Conservation (phyloP, 2,329 filamentous ascomycete genomes). For the Nemania sp. region DNA sequence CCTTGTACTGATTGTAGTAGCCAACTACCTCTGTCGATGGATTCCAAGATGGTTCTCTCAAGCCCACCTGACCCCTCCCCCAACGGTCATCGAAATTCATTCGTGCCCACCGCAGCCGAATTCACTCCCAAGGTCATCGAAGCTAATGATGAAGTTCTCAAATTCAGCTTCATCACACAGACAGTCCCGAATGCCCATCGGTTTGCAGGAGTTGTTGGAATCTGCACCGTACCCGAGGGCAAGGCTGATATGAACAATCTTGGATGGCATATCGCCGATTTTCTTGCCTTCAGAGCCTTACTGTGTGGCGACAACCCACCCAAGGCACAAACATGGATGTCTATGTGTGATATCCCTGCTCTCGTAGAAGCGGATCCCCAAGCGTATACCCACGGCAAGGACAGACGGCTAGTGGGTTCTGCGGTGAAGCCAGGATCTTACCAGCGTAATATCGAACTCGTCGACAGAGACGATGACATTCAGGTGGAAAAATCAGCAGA, state of each 20-base stretch:
- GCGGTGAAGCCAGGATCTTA: conserved; percentile 20
- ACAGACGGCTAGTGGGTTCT: conserved; percentile 41
- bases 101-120: conserved; percentile 26
- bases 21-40: not conserved
- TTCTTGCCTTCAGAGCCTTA: conserved; percentile 48
- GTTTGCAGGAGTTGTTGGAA: conserved; percentile 40
- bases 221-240: conserved; percentile 47
- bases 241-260: conserved; percentile 44
- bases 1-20: not conserved
- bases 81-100: not conserved
- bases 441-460: not conserved
- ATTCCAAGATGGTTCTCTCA: conserved; percentile 12
- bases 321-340: conserved; percentile 46
- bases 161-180: conserved; percentile 43
- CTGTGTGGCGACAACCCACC: conserved; percentile 39
- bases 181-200: conserved; percentile 41
- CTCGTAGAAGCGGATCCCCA: conserved; percentile 39
- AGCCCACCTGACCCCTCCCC: not conserved
- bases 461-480: conserved; percentile 40
- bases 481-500: conserved; percentile 40
- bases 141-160: conserved; percentile 30
- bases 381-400: conserved; percentile 44
- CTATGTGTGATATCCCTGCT: conserved; percentile 42
- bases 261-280: conserved; percentile 49
- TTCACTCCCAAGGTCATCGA: conserved; percentile 21